Percentiles rank a stretch among this genome's conserved stretches.
phyloP scores from a whole-genome alignment of 148 eudicot species.

The Dianthus caryophyllus region DNA sequence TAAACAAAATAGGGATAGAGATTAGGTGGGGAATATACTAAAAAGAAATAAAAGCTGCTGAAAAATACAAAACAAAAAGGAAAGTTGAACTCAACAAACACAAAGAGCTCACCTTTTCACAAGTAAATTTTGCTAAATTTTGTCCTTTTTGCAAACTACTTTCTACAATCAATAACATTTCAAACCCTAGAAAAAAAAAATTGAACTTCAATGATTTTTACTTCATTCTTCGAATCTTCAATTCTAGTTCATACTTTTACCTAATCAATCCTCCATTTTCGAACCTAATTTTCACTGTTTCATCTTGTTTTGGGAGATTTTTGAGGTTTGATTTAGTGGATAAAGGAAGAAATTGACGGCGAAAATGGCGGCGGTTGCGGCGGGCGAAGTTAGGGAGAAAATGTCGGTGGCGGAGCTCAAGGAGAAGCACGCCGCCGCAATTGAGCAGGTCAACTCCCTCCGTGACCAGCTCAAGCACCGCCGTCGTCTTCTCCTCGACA shows the following conservation, averaged over 20 bases:
- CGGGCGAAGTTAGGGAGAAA: slow-evolving; percentile 30
- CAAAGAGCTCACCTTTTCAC: too few species aligned
- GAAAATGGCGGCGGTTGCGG: slow-evolving; percentile 24
- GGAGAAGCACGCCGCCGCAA: slow-evolving; percentile 71
- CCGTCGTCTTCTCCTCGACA: slow-evolving; percentile 71
- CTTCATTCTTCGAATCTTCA: slow-evolving; percentile 17
- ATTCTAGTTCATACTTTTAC: not conserved
- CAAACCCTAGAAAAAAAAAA: not conserved
- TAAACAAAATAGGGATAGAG: too few species aligned
- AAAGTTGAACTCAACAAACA: too few species aligned
- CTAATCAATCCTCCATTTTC: too few species aligned
- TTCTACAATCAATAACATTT: too few species aligned
- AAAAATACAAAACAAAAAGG: too few species aligned
- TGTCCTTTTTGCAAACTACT: slow-evolving; percentile 18
- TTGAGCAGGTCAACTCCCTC: slow-evolving; percentile 63
- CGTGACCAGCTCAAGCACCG: slow-evolving; percentile 65
- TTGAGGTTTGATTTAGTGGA: not conserved
- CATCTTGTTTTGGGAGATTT: not conserved
- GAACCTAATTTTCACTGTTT: not conserved
- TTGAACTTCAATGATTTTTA: not conserved
- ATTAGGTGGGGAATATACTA: too few species aligned
- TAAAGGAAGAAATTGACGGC: not conserved
- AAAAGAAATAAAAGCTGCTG: too few species aligned
- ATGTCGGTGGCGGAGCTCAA: slow-evolving; percentile 80
- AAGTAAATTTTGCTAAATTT: slow-evolving; percentile 30